A percentile compares a stretch with the other conserved stretches of the same genome.
Evolutionary conservation across 768 basidiomycete species (phyloP).

Genomic region (Serendipita sp.): DNA sequence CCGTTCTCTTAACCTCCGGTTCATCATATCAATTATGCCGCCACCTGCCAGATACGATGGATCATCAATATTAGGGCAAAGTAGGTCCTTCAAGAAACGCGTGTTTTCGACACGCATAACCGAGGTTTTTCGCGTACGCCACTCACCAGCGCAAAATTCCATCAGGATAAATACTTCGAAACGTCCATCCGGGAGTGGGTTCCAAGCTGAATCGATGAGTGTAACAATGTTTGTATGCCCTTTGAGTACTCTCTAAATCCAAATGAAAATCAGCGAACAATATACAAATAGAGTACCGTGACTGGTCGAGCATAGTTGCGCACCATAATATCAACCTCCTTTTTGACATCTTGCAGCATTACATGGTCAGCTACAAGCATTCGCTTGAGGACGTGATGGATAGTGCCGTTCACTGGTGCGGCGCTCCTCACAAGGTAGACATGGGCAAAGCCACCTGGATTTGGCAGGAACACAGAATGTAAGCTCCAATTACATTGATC

Average conservation of each 20-base stretch:
- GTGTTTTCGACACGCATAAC: no score
- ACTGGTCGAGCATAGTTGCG: conserved; percentile 3
- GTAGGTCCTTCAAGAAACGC: no score
- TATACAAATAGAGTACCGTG: conserved; percentile 14
- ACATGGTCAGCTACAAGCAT: conserved; percentile 83
- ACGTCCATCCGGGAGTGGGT: conserved; percentile 62
- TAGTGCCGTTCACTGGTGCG: conserved; percentile 76
- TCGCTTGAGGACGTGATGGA: conserved; percentile 91
- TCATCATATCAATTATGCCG: conserved; percentile 99
- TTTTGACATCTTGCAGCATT: conserved; percentile 86
- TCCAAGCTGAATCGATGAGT: conserved; percentile 90
- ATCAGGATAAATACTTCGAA: conserved; percentile 98
- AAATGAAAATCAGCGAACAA: conserved; percentile 15
- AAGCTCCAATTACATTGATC: not conserved
- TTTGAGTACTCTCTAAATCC: conserved; percentile 61
- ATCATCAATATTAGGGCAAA: no score
- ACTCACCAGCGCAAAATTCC: conserved; percentile 86
- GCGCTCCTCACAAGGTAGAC: conserved; percentile 89
- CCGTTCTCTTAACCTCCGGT: conserved; percentile 83
- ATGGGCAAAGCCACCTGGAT: conserved; percentile 87
- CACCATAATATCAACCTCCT: conserved; percentile 99
- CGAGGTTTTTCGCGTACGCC: no score
- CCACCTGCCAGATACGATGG: conserved; percentile 40
- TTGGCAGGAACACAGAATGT: not conserved
- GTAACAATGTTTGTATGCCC: conserved; percentile 93